These are phyloP conservation scores for Claviceps africana DNA, from an alignment of 2,329 filamentous ascomycete species.

Conservation along the genomic window DNA sequence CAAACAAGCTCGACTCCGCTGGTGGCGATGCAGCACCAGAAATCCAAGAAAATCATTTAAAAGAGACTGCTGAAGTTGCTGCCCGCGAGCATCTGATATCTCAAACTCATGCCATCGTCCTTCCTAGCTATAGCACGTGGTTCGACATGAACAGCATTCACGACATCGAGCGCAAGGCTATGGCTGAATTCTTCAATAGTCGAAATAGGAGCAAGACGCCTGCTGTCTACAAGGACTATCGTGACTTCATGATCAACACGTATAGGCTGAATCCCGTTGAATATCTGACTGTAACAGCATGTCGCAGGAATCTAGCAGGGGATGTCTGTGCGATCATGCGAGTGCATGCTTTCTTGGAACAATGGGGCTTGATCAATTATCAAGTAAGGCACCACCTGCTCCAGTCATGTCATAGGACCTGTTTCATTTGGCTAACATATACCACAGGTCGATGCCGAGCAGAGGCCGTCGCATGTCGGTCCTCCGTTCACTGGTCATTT, in stretches of 20 bases:
- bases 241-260: conserved; percentile 99
- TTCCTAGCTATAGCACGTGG: conserved; percentile 96
- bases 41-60: conserved; percentile 52
- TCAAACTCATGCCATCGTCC: conserved; percentile 88
- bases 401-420: background rate
- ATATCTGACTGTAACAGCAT: conserved; percentile 94
- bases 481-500: conserved; percentile 97
- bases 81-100: conserved; percentile 85
- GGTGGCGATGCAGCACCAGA: conserved; percentile 34
- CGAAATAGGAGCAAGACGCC: conserved; percentile 96
- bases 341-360: conserved; percentile 92
- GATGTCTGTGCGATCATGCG: conserved; percentile 99
- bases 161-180: conserved; percentile 79
- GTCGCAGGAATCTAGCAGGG: conserved; percentile 82
- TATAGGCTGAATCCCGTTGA: conserved; percentile 92
- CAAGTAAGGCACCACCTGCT: conserved; percentile 48
- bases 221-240: conserved; percentile 95
- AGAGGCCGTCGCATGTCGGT: conserved; percentile 85
- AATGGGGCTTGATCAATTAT: conserved; percentile 98
- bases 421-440: conserved; percentile 1
- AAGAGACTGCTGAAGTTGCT: conserved; percentile 68
- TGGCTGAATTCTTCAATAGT: conserved; percentile 97
- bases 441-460: conserved; percentile 80
- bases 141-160: conserved; percentile 96
- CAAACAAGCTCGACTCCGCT: conserved; percentile 31